Evolutionary conservation across 2,329 filamentous ascomycete species (phyloP).

Genomic region (Phialocephala sp.): DNA sequence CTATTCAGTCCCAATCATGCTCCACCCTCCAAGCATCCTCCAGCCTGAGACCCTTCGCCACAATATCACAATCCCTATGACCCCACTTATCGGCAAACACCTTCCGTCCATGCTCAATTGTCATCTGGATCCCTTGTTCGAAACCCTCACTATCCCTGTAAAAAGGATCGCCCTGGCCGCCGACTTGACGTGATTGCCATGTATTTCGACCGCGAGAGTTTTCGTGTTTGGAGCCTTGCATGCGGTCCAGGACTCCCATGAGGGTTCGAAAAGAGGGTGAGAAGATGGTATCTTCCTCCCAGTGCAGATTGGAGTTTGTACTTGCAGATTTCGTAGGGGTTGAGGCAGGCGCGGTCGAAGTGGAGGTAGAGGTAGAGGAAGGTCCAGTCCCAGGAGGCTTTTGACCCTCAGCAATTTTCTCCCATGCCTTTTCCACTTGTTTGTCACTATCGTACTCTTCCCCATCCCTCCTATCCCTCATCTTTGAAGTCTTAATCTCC

Average conservation of each 20-base stretch:
- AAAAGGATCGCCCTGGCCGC: conserved; percentile 58
- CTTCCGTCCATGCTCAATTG: conserved; percentile 52
- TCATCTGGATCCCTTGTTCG: conserved; percentile 50
- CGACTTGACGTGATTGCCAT: conserved; percentile 58
- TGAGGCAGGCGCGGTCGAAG: not conserved
- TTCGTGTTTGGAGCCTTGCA: conserved; percentile 41
- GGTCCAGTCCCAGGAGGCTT: not conserved
- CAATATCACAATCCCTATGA: conserved; percentile 50
- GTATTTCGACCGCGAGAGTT: conserved; percentile 50
- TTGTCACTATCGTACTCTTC: not conserved
- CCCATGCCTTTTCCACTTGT: not conserved
- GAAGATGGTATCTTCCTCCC: conserved; percentile 35
- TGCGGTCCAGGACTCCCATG: conserved; percentile 40
- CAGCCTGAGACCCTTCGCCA: conserved; percentile 45
- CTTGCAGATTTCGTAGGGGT: not conserved
- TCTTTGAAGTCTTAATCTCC: conserved; percentile 2
- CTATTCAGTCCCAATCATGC: conserved; percentile 39
- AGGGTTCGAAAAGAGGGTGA: conserved; percentile 40
- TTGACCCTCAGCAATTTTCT: not conserved
- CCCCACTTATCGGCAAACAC: conserved; percentile 53
- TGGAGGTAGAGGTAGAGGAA: not conserved
- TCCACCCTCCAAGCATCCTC: conserved; percentile 55
- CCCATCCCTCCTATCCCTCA: not conserved
- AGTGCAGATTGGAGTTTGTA: not conserved
- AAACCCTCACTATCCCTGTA: conserved; percentile 56